Base-by-base conservation (phyloP, 2,329 filamentous ascomycete species). In the Alternaria hordeiaustralica region DNA sequence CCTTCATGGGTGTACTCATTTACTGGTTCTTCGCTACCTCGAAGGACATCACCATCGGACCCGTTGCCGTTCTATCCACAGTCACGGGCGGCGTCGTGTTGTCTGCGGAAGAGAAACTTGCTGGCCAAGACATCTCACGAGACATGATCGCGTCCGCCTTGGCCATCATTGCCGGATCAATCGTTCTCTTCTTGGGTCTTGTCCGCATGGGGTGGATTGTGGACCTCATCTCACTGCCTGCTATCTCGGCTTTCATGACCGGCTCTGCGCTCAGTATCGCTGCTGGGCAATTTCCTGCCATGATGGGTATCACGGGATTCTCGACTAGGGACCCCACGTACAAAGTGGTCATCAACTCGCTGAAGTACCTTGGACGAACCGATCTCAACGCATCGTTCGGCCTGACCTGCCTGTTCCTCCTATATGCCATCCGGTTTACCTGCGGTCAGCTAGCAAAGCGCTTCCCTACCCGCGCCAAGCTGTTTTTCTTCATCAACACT, bases 11-110 rank as follows among this genome's bases (percentile, higher is more conserved):
- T 55, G 94, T 97, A 3, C 79, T 97, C 65, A 86, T 97, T 66
- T 99, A 99, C 82, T 98, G 95, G 95, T 92, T 98, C 78, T 98
- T 98, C 75, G 96, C 95, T 30, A 99, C 96, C 0, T 97, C 95
- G 8, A 99, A 98, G 79, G 96, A 99, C 79, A 98, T 99, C 75
- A 97, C 95, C 13, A 98, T 98, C 57, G 95, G 95, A 12, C 95
- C 95, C 20, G 96, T 98, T 51, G 96, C 96, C 41, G 96, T 98
- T 68, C 90, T 98, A 85, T 98, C 95, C 1, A 96, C 92, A 5
- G 86, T 99, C 20, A 92, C 92, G 5, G 96, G 96, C 55, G 91
- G 90, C 46, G 89, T 98, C 55, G 88, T 98, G 44, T 28, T 72
- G 6, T 86, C 90, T 41, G 89, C 92, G 4, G 80, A 84, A 23